Base-by-base conservation (phyloP, 2,329 filamentous ascomycete genomes). In the Fusarium palustre region DNA sequence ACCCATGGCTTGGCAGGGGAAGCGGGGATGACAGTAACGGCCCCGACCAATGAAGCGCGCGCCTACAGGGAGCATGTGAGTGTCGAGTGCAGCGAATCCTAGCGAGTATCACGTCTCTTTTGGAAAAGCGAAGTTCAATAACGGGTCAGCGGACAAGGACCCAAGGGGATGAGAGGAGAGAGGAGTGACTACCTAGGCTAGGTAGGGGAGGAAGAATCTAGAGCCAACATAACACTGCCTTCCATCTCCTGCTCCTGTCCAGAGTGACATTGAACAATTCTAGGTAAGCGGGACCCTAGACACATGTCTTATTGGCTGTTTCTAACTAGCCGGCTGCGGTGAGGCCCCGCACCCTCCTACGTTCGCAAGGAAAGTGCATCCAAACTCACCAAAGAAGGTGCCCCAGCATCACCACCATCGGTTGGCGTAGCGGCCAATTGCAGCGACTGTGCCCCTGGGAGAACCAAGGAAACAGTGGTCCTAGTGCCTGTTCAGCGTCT, bases 1-100 rank as follows among this genome's bases (percentile, higher is more conserved):
- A 59, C 56, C 43, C 16, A 63, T 53, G 52, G 65, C 71, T 74
- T 74, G 71, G 69, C 71, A 74, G 69, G 67, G 71, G 68, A 67
- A 66, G 46, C 33, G 24, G 42, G 30, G 34, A 30, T 15, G 24
- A 28, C 7, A 24, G 41, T 38, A 68, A 59, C 54, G 48, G 48
- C 46, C 50, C 47, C 18, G 50, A 60, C 72, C 72, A 74, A 74
- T 74, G 15, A 71, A 62, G 47, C 61, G 63, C 69, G 64, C 60
- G 61, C 48, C 33, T 65, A 64, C 53, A 59, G 46, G 68, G 68
- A 38, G 18, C 42, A 64, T 50, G 55, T 38, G 66, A 43, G 30
- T 22, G 34, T 45, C 34, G 33, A 53, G 30, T 18, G 39, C 45
- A 62, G 41, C 68, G 60, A 68, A 69, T 70, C 66, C 67, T 24